phyloP scores from a whole-genome alignment of 768 basidiomycete genomes.

The Russula dissimulans region DNA sequence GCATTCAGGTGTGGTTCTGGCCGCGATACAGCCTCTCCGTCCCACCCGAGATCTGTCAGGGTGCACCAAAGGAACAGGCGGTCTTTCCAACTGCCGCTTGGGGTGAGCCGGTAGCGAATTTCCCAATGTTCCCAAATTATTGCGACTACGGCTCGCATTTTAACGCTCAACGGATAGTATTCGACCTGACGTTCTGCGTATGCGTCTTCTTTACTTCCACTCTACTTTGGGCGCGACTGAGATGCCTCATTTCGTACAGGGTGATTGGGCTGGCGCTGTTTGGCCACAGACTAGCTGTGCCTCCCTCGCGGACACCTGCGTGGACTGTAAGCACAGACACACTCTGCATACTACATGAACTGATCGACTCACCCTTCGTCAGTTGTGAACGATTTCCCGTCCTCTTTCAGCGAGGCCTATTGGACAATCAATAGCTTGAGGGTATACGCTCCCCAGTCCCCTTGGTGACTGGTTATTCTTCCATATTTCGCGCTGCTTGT shows the following conservation, averaged over 20 bases:
- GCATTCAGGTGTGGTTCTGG: slow-evolving; percentile 59
- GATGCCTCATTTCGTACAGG: background rate
- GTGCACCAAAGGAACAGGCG: background rate
- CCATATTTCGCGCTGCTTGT: no score
- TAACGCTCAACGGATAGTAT: slow-evolving; percentile 42
- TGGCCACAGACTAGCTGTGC: slow-evolving; percentile 29
- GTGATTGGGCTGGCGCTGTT: slow-evolving; percentile 14
- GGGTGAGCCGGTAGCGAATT: slow-evolving; percentile 41
- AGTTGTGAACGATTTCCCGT: slow-evolving; percentile 55
- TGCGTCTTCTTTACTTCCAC: slow-evolving; percentile 14
- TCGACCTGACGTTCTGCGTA: slow-evolving; percentile 57
- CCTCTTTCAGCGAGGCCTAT: slow-evolving; percentile 51
- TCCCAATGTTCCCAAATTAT: slow-evolving; percentile 31
- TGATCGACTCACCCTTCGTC: background rate
- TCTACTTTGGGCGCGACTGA: slow-evolving; percentile 3
- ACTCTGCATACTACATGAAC: background rate
- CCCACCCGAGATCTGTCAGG: slow-evolving; percentile 33
- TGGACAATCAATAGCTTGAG: slow-evolving; percentile 59
- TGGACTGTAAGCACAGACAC: slow-evolving; percentile 38
- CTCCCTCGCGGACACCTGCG: slow-evolving; percentile 27
- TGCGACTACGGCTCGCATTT: slow-evolving; percentile 50
- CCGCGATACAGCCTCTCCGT: slow-evolving; percentile 35
- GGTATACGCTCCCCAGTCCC: slow-evolving; percentile 35
- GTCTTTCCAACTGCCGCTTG: slow-evolving; percentile 24
- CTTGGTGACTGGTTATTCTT: no score